These are phyloP conservation scores for Phlebopus sp. DNA, from an alignment of 1,284 basidiomycete species.

Conservation along the genomic window DNA sequence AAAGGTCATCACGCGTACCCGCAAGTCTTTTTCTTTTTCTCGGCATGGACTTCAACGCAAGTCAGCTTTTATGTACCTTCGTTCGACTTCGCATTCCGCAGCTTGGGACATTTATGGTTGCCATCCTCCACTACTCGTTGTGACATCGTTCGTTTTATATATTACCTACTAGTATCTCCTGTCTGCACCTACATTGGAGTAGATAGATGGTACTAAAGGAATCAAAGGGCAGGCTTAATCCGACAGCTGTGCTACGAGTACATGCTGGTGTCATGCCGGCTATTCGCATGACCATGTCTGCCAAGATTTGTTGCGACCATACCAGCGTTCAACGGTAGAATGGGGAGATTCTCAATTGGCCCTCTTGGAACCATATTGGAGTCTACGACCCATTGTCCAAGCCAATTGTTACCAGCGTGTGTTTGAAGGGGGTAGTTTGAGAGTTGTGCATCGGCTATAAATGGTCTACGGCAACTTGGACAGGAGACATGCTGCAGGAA, in stretches of 20 bases:
- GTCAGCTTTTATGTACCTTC: slow-evolving; percentile 33
- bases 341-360: slow-evolving; percentile 19
- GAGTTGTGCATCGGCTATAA: slow-evolving; percentile 30
- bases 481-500: slow-evolving; percentile 54
- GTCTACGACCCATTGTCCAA: slow-evolving; percentile 24
- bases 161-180: slow-evolving; percentile 14
- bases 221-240: slow-evolving; percentile 13
- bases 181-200: slow-evolving; percentile 23
- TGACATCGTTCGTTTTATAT: slow-evolving; percentile 14
- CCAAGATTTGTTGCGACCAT: neutral
- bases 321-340: too few species aligned
- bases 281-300: neutral
- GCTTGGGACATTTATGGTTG: slow-evolving; percentile 25
- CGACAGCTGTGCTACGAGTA: slow-evolving; percentile 42
- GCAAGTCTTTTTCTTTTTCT: slow-evolving; percentile 14
- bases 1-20: slow-evolving; percentile 5
- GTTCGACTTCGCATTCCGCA: slow-evolving; percentile 19
- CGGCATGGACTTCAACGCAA: slow-evolving; percentile 24
- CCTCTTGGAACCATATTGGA: slow-evolving; percentile 17
- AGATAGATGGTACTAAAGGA: slow-evolving; percentile 23
- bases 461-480: slow-evolving; percentile 55
- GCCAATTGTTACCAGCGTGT: slow-evolving; percentile 14
- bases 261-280: slow-evolving; percentile 37
- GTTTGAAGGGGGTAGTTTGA: slow-evolving; percentile 4
- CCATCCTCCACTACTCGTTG: slow-evolving; percentile 19